Conservation (phyloP, 2,329 filamentous ascomycete genomes). For the Fusarium sp. region DNA sequence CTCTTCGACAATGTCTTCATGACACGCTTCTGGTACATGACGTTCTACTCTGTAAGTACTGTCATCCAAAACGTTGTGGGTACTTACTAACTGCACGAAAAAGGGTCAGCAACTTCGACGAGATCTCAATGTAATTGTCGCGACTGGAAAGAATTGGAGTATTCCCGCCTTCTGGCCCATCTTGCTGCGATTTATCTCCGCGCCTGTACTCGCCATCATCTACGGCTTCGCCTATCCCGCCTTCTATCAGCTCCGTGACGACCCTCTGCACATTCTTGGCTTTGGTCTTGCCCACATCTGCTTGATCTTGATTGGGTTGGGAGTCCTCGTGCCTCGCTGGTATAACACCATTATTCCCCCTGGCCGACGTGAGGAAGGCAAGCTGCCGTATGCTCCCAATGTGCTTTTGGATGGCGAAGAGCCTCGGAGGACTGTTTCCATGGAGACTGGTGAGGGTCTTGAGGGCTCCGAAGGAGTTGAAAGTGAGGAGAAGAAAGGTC, state of each 20-base stretch:
- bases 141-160: conserved; percentile 66
- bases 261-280: conserved; percentile 64
- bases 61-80: neutral
- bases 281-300: conserved; percentile 62
- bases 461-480: conserved; percentile 17
- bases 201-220: conserved; percentile 63
- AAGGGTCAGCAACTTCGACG: conserved; percentile 68
- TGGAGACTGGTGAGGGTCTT: conserved; percentile 27
- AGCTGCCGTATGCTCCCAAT: conserved; percentile 45
- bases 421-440: conserved; percentile 25
- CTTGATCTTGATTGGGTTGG: conserved; percentile 60
- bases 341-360: conserved; percentile 65
- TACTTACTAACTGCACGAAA: conserved; percentile 12
- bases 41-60: conserved; percentile 67
- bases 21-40: conserved; percentile 63
- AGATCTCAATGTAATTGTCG: conserved; percentile 67
- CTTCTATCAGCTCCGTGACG: conserved; percentile 61
- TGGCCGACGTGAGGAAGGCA: conserved; percentile 60
- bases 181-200: conserved; percentile 63
- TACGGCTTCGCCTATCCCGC: conserved; percentile 65
- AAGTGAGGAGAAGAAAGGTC: conserved; percentile 28
- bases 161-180: conserved; percentile 65
- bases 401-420: conserved; percentile 36
- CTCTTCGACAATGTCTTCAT: conserved; percentile 56
- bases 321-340: conserved; percentile 65